Percentiles rank a stretch among this genome's conserved stretches.
Conservation (phyloP, 2,329 filamentous ascomycete species). For the Hirsutella minnesotensis region DNA sequence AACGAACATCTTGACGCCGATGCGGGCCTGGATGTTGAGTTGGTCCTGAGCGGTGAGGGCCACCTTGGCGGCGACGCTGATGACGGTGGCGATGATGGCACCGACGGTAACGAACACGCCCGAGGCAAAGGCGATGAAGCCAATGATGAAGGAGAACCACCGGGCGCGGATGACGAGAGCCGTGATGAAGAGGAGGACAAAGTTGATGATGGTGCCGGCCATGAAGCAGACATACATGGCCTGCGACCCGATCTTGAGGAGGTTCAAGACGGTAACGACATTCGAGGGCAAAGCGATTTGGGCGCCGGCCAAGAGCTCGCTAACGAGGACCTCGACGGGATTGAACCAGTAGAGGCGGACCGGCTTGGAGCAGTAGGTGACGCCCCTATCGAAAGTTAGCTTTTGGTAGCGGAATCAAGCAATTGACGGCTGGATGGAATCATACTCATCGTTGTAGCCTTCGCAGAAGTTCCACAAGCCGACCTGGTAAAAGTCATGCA, state of each 20-base stretch:
- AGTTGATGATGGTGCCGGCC: conserved; percentile 54
- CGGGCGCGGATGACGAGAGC: conserved; percentile 41
- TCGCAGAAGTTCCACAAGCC: conserved; percentile 90
- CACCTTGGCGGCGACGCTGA: conserved; percentile 71
- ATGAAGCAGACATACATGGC: conserved; percentile 90
- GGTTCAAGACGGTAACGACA: conserved; percentile 58
- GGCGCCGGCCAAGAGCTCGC: conserved; percentile 70
- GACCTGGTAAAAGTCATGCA: conserved; percentile 91
- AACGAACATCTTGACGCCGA: conserved; percentile 65
- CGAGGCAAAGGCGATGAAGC: conserved; percentile 54
- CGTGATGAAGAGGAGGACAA: conserved; percentile 59
- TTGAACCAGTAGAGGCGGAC: conserved; percentile 79
- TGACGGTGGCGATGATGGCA: conserved; percentile 65
- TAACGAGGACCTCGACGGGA: conserved; percentile 68
- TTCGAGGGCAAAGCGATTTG: conserved; percentile 69
- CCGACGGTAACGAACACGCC: conserved; percentile 58
- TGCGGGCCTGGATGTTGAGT: conserved; percentile 61
- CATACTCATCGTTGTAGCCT: conserved; percentile 57
- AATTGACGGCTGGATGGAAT: background rate
- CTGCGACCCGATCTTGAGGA: conserved; percentile 64
- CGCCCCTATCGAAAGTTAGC: conserved; percentile 34
- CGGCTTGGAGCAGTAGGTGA: conserved; percentile 65
- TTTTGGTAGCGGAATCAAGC: background rate
- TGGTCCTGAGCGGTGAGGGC: conserved; percentile 60
- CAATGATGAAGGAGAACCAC: conserved; percentile 55